Base-by-base conservation (phyloP, 1,284 basidiomycete species). In the Ceratobasidium sp. region DNA sequence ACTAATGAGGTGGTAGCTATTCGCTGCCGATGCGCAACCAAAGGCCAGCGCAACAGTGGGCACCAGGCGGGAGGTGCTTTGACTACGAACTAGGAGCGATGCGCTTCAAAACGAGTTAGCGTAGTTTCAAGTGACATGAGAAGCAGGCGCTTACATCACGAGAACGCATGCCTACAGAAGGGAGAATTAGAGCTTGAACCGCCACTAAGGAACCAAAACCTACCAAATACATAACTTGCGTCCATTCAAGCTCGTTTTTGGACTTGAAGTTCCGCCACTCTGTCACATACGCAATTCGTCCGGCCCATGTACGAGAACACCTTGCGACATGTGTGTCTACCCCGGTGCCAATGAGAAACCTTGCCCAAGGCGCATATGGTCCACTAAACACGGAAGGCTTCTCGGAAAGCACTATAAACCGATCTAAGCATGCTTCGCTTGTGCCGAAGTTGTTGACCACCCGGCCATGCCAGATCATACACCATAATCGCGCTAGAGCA, bases 161-260 rank as follows among this genome's bases (percentile, higher is more conserved):
- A 74, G 37, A 52, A 61, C 49, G 25, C 61, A 62, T 5, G 59
- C 70, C 70, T 74, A 57, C 9, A 22, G 11, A 19, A 40, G 1
- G n/a, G 43, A 4, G 19, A 69, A 22, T 65, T 29, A 65, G 44
- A 17, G 6, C 5, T 11, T 49, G 29, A 40, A 3, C n/a, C 7
- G 11, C 15, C 17, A 25, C 8, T 9, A 40, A 29, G 5, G 51
- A 46, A 8, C n/a, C 17, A 8, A 32, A 11, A 13, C 69, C 9
- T 32, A 71, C 69, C 40, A 61, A 43, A 5, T 56, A 46, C 52
- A 71, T 51, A 49, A 37, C 44, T 15, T 61, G 69, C 1, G n/a
- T 71, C 69, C 69, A 71, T 61, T 71, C 69, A 15, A 44, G 17
- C 32, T 71, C 56, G 44, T 71, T 71, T 25, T 61, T 71, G 13